A percentile compares a stretch with the other conserved stretches of the same genome.
phyloP scores from a whole-genome alignment of 495 filamentous ascomycete species.

The Aspergillus leporis region DNA sequence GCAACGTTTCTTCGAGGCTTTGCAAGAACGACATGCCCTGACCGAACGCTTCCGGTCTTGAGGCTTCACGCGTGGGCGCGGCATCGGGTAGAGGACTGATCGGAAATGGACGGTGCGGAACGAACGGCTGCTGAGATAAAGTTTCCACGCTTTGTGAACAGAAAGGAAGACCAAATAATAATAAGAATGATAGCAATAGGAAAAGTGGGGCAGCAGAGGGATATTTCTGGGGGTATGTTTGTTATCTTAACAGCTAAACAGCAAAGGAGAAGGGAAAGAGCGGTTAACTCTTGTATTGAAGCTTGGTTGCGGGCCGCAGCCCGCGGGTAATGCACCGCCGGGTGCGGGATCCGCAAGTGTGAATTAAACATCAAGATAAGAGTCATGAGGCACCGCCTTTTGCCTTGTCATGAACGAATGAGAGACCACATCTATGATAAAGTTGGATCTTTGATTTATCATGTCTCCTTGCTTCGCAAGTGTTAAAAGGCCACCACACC shows the following conservation, averaged over 20 bases:
- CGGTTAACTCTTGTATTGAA: too few relatives aligned
- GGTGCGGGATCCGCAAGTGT: not conserved
- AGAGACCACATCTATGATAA: not conserved
- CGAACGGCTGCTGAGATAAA: too few relatives aligned
- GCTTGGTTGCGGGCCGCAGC: too few relatives aligned
- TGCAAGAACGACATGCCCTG: constrained; percentile 39
- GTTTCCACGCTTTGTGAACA: too few relatives aligned
- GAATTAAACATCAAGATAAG: not conserved
- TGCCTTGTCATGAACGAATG: not conserved
- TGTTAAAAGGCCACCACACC: not conserved
- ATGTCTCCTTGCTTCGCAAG: not conserved
- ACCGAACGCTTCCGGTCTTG: constrained; percentile 37
- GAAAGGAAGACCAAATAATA: too few relatives aligned
- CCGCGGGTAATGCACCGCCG: too few relatives aligned
- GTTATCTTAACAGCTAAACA: too few relatives aligned
- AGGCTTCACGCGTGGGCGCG: constrained; percentile 39
- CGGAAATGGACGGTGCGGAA: too few relatives aligned
- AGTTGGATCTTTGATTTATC: not conserved
- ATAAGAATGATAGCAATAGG: too few relatives aligned
- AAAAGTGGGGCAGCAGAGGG: too few relatives aligned
- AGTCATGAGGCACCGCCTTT: not conserved
- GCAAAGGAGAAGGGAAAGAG: too few relatives aligned
- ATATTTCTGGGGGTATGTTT: too few relatives aligned
- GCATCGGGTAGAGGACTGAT: constrained; percentile 23
- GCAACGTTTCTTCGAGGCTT: constrained; percentile 42